phyloP scores from a whole-genome alignment of 78 protist species.

The Trichosphaerium sp. region DNA sequence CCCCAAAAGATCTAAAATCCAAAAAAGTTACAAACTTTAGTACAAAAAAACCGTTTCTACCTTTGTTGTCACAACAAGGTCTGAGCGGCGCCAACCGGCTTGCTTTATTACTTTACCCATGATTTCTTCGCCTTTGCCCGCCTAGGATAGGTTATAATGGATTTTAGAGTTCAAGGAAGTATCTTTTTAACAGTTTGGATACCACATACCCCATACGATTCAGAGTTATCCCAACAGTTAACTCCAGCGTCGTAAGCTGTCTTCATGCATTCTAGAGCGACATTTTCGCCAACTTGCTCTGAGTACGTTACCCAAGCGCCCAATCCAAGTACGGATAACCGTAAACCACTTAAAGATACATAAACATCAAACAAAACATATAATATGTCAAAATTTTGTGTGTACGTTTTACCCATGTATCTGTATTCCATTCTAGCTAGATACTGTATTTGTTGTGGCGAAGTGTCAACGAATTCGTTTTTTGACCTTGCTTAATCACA shows the following conservation, averaged over 20 bases:
- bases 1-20: neutral
- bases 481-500: too few species aligned
- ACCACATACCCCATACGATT: neutral
- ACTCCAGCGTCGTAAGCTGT: slow-evolving; percentile 3
- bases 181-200: neutral
- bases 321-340: neutral
- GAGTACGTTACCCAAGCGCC: slow-evolving; percentile 18
- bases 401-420: neutral
- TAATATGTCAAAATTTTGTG: neutral
- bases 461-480: too few species aligned
- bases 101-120: neutral
- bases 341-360: neutral
- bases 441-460: neutral
- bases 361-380: neutral
- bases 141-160: neutral
- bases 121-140: neutral
- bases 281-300: neutral
- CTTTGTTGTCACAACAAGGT: slow-evolving; percentile 8
- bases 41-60: neutral
- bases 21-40: neutral
- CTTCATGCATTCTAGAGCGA: slow-evolving; percentile 11
- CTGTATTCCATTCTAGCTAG: neutral
- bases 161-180: neutral
- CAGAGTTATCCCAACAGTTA: slow-evolving; percentile 8
- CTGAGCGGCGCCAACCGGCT: neutral